Evolutionary conservation across 2,329 filamentous ascomycete species (phyloP).

Genomic region (Aspergillus sergii): DNA sequence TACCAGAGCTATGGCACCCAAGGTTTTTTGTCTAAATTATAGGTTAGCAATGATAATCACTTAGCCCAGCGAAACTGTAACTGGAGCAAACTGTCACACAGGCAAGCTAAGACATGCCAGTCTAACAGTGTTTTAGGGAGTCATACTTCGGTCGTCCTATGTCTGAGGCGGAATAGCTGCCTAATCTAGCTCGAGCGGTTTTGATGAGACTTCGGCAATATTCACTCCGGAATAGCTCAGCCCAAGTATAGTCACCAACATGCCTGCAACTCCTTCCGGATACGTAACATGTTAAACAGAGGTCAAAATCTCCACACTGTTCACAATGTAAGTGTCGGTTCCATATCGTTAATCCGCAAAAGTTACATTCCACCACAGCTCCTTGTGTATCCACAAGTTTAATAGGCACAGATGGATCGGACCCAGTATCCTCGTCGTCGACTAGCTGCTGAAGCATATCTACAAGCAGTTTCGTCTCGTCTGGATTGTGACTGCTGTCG

Average conservation of each 20-base stretch:
- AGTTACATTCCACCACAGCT: conserved; percentile 39
- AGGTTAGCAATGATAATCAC: background rate
- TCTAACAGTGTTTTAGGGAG: background rate
- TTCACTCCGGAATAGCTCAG: conserved; percentile 33
- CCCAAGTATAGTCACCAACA: conserved; percentile 34
- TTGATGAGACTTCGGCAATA: conserved; percentile 28
- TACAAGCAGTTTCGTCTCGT: conserved; percentile 31
- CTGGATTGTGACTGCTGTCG: conserved; percentile 16
- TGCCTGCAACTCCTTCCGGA: conserved; percentile 41
- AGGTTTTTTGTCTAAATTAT: conserved; percentile 13
- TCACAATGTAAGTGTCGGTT: conserved; percentile 42
- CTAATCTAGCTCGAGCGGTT: background rate
- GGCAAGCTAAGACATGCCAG: background rate
- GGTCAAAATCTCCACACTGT: conserved; percentile 39
- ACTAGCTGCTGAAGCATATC: conserved; percentile 34
- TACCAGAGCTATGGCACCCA: conserved; percentile 28
- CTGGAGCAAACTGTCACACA: background rate
- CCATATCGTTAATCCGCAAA: conserved; percentile 42
- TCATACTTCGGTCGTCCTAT: conserved; percentile 11
- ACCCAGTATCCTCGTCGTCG: conserved; percentile 34
- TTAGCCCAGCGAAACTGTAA: background rate
- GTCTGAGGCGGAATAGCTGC: background rate
- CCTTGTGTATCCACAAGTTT: conserved; percentile 32
- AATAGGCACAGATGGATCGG: conserved; percentile 24
- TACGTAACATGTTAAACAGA: conserved; percentile 39